Percentiles rank a stretch among this genome's conserved stretches.
Conservation (phyloP, 2,329 filamentous ascomycete species). For the Ophiocordyceps camponoti-rufipedis region DNA sequence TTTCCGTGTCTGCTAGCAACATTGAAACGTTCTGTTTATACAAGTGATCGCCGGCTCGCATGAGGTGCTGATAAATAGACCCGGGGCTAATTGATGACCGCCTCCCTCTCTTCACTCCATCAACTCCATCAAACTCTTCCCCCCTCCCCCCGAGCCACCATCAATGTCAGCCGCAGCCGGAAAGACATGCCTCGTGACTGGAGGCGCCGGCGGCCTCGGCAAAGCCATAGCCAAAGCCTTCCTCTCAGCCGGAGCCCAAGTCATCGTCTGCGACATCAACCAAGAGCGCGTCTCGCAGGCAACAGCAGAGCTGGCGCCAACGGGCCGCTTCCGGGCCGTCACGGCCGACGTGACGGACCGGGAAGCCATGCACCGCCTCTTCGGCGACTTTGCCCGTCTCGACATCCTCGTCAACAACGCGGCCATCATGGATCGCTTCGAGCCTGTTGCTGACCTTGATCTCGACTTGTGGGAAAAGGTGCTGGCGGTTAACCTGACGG, state of each 20-base stretch:
- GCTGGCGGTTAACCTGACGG: background rate
- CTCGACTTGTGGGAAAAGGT: background rate
- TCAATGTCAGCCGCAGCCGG: background rate
- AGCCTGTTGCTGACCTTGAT: background rate
- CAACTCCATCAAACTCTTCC: background rate
- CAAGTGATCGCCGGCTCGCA: no score
- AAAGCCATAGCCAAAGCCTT: background rate
- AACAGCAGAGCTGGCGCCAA: background rate
- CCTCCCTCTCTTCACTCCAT: background rate
- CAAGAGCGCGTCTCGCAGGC: background rate
- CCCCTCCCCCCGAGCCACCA: background rate
- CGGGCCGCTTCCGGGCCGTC: background rate
- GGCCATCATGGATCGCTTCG: background rate
- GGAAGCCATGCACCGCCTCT: background rate
- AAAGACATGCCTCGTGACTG: background rate
- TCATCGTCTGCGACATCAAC: background rate
- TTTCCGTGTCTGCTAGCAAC: no score
- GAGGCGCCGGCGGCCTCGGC: background rate
- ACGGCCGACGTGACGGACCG: background rate
- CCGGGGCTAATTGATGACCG: background rate
- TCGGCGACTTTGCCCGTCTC: background rate
- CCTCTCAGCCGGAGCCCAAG: background rate
- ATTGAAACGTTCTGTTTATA: no score
- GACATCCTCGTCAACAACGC: background rate
- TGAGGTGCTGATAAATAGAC: no score